Conservation (phyloP, 208 protist species). For the Crithidia bombi region DNA sequence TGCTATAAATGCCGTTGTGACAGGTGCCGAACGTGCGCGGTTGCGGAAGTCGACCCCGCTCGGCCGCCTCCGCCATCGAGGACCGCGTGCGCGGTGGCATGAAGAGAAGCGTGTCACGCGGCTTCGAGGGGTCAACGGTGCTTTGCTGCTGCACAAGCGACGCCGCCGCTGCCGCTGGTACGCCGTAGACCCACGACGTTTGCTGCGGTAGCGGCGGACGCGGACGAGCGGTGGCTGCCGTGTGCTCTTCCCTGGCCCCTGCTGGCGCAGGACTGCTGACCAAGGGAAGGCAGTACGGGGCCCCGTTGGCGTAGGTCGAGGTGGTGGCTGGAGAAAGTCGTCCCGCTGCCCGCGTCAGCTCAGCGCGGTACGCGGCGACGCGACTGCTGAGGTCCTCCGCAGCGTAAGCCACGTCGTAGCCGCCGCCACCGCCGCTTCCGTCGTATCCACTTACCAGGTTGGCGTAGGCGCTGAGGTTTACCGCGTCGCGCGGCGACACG, state of each 20-base stretch:
- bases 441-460: constrained; percentile 30
- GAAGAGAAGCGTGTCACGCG: constrained; percentile 40
- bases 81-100: constrained; percentile 23
- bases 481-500: constrained; percentile 55
- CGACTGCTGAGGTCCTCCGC: constrained; percentile 31
- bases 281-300: constrained; percentile 36
- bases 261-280: not conserved
- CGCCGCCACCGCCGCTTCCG: constrained; percentile 11
- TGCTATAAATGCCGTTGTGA: too few relatives aligned
- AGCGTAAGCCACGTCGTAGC: not conserved
- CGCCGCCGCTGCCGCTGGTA: constrained; percentile 33
- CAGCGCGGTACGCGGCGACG: constrained; percentile 53
- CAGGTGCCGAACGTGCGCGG: too few relatives aligned
- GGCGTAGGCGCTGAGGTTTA: constrained; percentile 47
- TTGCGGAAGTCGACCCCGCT: not conserved
- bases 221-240: not conserved
- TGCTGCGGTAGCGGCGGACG: constrained; percentile 26
- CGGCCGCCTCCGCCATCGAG: constrained; percentile 18
- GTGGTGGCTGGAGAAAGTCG: constrained; percentile 22
- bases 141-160: constrained; percentile 22
- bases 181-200: constrained; percentile 72
- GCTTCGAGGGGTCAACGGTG: constrained; percentile 10
- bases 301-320: constrained; percentile 30
- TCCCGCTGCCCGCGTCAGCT: constrained; percentile 34
- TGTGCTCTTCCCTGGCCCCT: not conserved